Percentiles rank a stretch among this genome's conserved stretches.
Evolutionary conservation across 352 stramenopile species (phyloP).

Genomic region (Phytophthora melonis): DNA sequence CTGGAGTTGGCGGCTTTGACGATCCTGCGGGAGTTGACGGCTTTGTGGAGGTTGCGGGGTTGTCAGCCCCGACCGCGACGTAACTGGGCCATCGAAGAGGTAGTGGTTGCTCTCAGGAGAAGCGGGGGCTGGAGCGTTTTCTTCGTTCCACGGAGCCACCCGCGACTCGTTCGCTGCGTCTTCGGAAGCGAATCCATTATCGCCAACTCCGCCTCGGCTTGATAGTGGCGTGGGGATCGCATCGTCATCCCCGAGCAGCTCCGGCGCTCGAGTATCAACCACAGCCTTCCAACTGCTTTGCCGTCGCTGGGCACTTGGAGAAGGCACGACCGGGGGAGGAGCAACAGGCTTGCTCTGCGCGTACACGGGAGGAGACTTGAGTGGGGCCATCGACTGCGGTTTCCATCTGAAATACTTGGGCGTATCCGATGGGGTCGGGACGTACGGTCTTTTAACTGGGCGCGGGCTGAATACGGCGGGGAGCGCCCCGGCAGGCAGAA

Average conservation of each 20-base stretch:
- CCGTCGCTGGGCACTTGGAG: slow-evolving; percentile 35
- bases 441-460: slow-evolving; percentile 48
- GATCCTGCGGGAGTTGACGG: slow-evolving; percentile 1
- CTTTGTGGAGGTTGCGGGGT: slow-evolving; percentile 14
- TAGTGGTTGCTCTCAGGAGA: slow-evolving; percentile 31
- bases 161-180: slow-evolving; percentile 7
- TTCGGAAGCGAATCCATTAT: neutral
- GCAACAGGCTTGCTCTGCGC: slow-evolving; percentile 18
- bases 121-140: slow-evolving; percentile 9
- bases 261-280: slow-evolving; percentile 1
- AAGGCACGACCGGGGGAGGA: slow-evolving; percentile 12
- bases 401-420: slow-evolving; percentile 79
- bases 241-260: slow-evolving; percentile 8
- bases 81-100: slow-evolving; percentile 38
- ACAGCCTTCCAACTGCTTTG: slow-evolving; percentile 29
- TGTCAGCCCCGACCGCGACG: slow-evolving; percentile 15
- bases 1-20: slow-evolving; percentile 11
- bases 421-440: slow-evolving; percentile 53
- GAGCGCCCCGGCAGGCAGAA: slow-evolving; percentile 53
- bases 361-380: slow-evolving; percentile 13
- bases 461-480: slow-evolving; percentile 60
- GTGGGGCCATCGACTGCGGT: slow-evolving; percentile 21
- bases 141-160: slow-evolving; percentile 29
- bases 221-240: neutral
- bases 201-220: slow-evolving; percentile 7